Percentiles rank a stretch among this genome's conserved stretches.
Conservation (phyloP, 495 filamentous ascomycete genomes). For the Penicillium argentinense region DNA sequence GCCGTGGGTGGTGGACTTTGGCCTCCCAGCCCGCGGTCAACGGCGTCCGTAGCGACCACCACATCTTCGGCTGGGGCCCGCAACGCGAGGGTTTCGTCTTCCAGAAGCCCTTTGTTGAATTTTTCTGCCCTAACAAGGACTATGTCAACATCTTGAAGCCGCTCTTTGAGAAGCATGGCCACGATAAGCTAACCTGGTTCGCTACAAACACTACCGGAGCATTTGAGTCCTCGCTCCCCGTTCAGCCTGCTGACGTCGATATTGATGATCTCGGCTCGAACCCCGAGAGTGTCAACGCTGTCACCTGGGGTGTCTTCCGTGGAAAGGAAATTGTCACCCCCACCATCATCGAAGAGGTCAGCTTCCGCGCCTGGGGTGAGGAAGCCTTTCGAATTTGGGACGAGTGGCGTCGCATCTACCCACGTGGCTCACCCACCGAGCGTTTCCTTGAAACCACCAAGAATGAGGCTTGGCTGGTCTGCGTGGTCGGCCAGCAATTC, state of each 20-base stretch:
- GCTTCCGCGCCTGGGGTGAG: conserved; percentile 91
- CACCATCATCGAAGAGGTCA: conserved; percentile 95
- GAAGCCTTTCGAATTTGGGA: conserved; percentile 95
- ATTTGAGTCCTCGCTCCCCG: conserved; percentile 62
- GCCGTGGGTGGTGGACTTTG: conserved; percentile 88
- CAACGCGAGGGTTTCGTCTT: conserved; percentile 86
- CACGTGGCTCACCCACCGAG: conserved; percentile 61
- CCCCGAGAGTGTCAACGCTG: conserved; percentile 74
- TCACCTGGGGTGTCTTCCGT: conserved; percentile 95
- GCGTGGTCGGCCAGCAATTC: conserved; percentile 86
- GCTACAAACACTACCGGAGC: conserved; percentile 72
- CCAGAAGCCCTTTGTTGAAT: conserved; percentile 97
- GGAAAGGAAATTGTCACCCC: conserved; percentile 97
- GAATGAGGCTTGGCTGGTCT: conserved; percentile 80
- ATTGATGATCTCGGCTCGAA: conserved; percentile 34
- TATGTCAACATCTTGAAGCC: conserved; percentile 61
- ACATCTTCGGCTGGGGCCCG: conserved; percentile 93
- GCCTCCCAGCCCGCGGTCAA: conserved; percentile 97
- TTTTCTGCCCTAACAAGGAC: conserved; percentile 74
- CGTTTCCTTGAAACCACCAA: conserved; percentile 65
- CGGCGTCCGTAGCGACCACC: conserved; percentile 69
- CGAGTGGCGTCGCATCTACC: conserved; percentile 89
- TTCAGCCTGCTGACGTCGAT: conserved; percentile 30
- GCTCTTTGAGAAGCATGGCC: conserved; percentile 56
- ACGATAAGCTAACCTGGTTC: conserved; percentile 76